Evolutionary conservation across 2,329 filamentous ascomycete species (phyloP).

Genomic region (Pseudogymnoascus sp.): DNA sequence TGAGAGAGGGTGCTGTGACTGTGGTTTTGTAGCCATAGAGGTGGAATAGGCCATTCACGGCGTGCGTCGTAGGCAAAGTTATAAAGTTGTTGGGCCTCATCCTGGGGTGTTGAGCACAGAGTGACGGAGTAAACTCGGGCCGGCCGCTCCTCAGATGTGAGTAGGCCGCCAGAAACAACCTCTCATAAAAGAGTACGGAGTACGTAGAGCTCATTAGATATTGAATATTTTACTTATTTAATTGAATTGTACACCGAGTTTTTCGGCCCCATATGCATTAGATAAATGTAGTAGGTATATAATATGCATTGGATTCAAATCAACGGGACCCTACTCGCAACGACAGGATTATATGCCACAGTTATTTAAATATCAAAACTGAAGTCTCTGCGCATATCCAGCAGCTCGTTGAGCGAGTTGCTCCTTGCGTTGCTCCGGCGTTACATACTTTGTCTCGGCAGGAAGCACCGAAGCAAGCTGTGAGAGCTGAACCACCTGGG

Average conservation of each 20-base stretch:
- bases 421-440: neutral
- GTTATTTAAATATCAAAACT: neutral
- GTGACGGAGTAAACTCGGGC: no score
- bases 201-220: no score
- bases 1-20: conserved; percentile 11
- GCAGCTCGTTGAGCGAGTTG: neutral
- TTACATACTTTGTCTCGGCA: neutral
- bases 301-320: no score
- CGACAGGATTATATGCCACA: neutral
- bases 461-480: neutral
- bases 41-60: neutral
- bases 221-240: no score
- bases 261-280: no score
- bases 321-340: no score
- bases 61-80: neutral
- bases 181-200: no score
- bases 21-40: neutral
- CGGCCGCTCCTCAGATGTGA: no score
- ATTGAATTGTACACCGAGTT: no score
- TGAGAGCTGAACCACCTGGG: neutral
- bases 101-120: no score
- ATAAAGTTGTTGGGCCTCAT: neutral
- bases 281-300: no score
- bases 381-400: neutral
- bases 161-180: no score